These are phyloP conservation scores for Penicillium coffeae DNA, from an alignment of 495 filamentous ascomycete genomes.

Conservation along the genomic window DNA sequence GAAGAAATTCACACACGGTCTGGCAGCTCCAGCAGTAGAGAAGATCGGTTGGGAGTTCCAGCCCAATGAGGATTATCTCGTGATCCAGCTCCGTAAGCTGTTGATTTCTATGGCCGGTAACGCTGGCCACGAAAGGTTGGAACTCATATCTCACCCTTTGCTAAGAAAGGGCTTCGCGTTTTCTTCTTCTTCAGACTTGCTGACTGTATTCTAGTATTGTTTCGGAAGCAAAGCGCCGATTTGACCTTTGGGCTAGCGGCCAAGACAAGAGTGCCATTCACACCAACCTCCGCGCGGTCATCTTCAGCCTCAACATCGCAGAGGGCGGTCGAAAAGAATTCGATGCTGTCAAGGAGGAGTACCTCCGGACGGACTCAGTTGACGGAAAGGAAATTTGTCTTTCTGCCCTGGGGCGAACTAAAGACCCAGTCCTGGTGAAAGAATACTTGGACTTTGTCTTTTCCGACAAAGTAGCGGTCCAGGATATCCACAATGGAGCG, in stretches of 20 bases:
- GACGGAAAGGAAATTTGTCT: conserved; percentile 88
- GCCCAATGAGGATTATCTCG: conserved; percentile 74
- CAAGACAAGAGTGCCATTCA: conserved; percentile 65
- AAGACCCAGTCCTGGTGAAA: conserved; percentile 61
- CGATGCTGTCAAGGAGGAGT: conserved; percentile 77
- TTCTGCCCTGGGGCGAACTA: conserved; percentile 68
- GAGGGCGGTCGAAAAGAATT: conserved; percentile 63
- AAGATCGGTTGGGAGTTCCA: conserved; percentile 82
- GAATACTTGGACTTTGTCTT: conserved; percentile 76
- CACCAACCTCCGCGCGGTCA: conserved; percentile 70
- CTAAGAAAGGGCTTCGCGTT: no score
- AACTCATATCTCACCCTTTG: conserved; percentile 3
- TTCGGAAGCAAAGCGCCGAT: conserved; percentile 67
- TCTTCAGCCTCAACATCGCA: conserved; percentile 75
- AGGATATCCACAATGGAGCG: conserved; percentile 81
- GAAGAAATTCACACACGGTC: conserved; percentile 66
- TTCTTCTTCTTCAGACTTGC: conserved; percentile 3
- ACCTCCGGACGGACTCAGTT: conserved; percentile 70
- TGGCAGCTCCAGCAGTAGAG: conserved; percentile 67
- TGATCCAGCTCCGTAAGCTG: conserved; percentile 71
- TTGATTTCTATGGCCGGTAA: conserved; percentile 71
- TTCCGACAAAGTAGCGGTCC: conserved; percentile 68
- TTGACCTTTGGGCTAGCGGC: conserved; percentile 67
- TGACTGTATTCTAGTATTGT: conserved; percentile 50
- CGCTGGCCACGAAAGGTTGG: conserved; percentile 68